Evolutionary conservation across 148 eudicot species (phyloP).

Genomic region (Pharnaceum exiguum): DNA sequence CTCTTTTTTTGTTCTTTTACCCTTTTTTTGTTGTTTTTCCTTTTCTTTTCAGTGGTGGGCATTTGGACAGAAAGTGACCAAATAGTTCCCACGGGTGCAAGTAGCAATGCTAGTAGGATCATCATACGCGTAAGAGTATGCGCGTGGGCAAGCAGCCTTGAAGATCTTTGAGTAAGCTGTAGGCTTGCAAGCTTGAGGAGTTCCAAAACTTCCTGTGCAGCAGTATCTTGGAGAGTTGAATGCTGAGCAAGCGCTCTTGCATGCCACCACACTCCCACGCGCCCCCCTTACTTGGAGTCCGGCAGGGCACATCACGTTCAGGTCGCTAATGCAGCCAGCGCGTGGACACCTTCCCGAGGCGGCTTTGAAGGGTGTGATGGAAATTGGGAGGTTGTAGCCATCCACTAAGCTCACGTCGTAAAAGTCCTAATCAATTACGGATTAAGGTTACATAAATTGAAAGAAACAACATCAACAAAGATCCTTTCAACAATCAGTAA

Average conservation of each 20-base stretch:
- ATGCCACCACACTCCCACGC: slow-evolving; percentile 64
- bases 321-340: slow-evolving; percentile 84
- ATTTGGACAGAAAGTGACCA: slow-evolving; percentile 87
- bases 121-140: slow-evolving; percentile 94
- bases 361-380: slow-evolving; percentile 58
- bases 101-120: slow-evolving; percentile 96
- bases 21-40: background rate
- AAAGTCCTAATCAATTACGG: slow-evolving; percentile 41
- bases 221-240: slow-evolving; percentile 90
- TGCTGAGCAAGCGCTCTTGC: slow-evolving; percentile 91
- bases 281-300: slow-evolving; percentile 74
- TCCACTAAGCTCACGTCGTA: slow-evolving; percentile 93
- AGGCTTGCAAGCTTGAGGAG: slow-evolving; percentile 85
- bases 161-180: slow-evolving; percentile 92
- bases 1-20: background rate
- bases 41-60: slow-evolving; percentile 19
- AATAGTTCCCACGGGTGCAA: slow-evolving; percentile 67
- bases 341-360: slow-evolving; percentile 58
- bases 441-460: too few relatives aligned
- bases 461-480: too few relatives aligned
- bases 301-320: slow-evolving; percentile 79
- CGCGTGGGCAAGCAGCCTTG: slow-evolving; percentile 86
- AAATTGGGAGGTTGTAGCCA: slow-evolving; percentile 82
- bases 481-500: too few relatives aligned
- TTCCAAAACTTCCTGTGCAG: slow-evolving; percentile 74